Evolutionary conservation across 345 rosid genomes (phyloP).

Genomic region (Acer negundo): DNA sequence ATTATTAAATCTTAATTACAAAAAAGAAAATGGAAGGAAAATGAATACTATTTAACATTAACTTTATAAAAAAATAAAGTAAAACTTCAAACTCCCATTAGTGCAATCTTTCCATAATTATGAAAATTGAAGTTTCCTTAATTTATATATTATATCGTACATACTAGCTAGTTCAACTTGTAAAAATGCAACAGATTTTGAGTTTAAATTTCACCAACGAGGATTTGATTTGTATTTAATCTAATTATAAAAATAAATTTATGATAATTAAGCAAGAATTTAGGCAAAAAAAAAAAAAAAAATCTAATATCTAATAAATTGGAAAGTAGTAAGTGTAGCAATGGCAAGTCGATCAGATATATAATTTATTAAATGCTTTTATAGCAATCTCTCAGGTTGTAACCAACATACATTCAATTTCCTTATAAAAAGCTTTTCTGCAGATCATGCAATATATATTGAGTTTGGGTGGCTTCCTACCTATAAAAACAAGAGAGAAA

Average conservation of each 20-base stretch:
- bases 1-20: no score
- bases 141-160: no score
- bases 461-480: conserved; percentile 32
- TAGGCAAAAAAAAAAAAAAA: no score
- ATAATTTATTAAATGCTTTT: conserved; percentile 12
- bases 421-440: conserved; percentile 13
- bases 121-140: no score
- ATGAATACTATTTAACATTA: neutral
- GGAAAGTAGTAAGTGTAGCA: neutral
- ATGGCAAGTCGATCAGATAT: neutral
- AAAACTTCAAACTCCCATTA: no score
- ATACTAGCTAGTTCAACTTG: no score
- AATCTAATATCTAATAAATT: no score
- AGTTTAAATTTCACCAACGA: neutral
- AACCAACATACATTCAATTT: conserved; percentile 3
- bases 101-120: neutral
- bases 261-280: neutral
- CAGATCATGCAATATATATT: conserved; percentile 24
- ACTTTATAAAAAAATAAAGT: no score
- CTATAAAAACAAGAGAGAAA: conserved; percentile 15
- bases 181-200: neutral
- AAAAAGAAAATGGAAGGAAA: no score
- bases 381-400: conserved; percentile 6
- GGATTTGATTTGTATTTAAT: neutral
- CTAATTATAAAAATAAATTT: no score